Conservation (phyloP, 2,329 filamentous ascomycete species). For the Fusarium sp. region DNA sequence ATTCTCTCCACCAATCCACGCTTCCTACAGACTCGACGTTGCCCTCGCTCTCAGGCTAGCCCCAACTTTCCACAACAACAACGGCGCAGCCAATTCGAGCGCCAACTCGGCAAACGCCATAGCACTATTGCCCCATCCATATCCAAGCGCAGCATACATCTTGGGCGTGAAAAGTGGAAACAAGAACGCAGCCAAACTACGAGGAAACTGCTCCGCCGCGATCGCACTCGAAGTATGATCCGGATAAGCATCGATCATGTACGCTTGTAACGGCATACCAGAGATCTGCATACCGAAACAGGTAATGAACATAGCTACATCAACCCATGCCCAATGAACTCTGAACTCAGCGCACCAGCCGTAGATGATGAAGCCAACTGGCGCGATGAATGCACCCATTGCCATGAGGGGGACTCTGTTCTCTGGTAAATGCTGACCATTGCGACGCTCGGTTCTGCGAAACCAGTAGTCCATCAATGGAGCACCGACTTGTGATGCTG, state of each 20-base stretch:
- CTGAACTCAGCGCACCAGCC: conserved; percentile 54
- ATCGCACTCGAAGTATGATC: conserved; percentile 58
- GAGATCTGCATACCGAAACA: conserved; percentile 48
- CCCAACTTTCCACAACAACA: conserved; percentile 54
- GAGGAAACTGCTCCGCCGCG: conserved; percentile 57
- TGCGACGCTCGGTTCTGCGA: conserved; percentile 29
- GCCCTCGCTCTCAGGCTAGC: conserved; percentile 41
- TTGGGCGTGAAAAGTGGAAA: conserved; percentile 60
- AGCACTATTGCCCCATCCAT: conserved; percentile 52
- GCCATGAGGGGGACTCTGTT: conserved; percentile 40
- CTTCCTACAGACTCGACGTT: background rate
- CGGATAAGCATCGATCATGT: conserved; percentile 56
- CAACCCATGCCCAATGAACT: conserved; percentile 51
- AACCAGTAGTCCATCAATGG: conserved; percentile 54
- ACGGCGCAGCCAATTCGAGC: conserved; percentile 47
- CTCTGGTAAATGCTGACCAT: conserved; percentile 31
- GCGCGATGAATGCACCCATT: conserved; percentile 54
- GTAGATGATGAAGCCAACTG: conserved; percentile 52
- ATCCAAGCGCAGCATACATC: conserved; percentile 49
- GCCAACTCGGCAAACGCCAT: conserved; percentile 52
- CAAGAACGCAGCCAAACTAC: conserved; percentile 56
- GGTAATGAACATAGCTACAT: conserved; percentile 47
- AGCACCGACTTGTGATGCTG: conserved; percentile 60
- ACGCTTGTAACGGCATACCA: conserved; percentile 47
- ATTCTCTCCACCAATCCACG: rapidly evolving